Conservation (phyloP, 768 basidiomycete genomes). For the Trametes maxima region DNA sequence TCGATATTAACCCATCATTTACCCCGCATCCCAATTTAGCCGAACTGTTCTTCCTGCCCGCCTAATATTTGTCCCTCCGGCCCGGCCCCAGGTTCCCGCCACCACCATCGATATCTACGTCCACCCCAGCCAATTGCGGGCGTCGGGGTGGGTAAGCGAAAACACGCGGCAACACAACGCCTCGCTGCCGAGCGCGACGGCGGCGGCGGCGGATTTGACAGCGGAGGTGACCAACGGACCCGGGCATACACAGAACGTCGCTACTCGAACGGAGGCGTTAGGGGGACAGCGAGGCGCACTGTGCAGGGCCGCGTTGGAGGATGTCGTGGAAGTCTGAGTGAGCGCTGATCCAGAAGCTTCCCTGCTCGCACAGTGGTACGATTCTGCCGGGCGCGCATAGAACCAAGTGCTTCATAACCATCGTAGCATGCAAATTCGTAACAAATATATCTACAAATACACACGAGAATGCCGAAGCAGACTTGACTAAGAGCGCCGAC, state of each 20-base stretch:
- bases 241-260: neutral
- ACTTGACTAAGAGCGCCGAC: conserved; percentile 10
- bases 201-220: neutral
- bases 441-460: conserved; percentile 16
- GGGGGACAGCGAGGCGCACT: too few relatives aligned
- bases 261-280: too few relatives aligned
- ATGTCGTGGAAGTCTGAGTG: too few relatives aligned
- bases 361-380: neutral
- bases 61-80: neutral
- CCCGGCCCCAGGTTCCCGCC: neutral
- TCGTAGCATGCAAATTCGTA: conserved; percentile 5
- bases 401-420: conserved; percentile 5
- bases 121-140: neutral
- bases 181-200: neutral
- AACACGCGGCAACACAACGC: neutral
- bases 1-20: neutral
- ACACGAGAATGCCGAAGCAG: neutral
- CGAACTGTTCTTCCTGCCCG: neutral
- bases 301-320: too few relatives aligned
- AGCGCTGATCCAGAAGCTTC: too few relatives aligned
- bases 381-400: neutral
- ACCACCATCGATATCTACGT: neutral
- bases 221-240: neutral
- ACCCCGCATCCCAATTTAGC: neutral
- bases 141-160: neutral